Base-by-base conservation (phyloP, 2,329 filamentous ascomycete genomes). In the Monilinia vaccinii-corymbosi region DNA sequence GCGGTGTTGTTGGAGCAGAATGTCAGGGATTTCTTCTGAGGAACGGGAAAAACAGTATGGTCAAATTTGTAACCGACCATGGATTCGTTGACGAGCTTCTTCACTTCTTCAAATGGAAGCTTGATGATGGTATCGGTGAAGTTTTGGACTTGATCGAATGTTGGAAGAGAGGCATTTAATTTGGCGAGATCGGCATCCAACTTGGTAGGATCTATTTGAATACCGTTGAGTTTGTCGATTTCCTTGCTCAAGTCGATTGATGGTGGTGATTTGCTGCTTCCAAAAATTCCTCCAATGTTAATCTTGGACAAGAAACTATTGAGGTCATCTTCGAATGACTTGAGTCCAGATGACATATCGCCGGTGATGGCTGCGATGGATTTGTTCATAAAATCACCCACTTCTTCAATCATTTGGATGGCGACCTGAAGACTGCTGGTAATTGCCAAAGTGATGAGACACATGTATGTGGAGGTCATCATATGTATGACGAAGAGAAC, bases 401-500 rank as follows among this genome's bases (percentile, higher is more conserved):
- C 81, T 55, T 84, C 79, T 69, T 86, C 78, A 52, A 85, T 78
- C 64, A 87, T 76, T 56, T 79, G 76, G 56, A 88, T 75, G 18
- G 83, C 89, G 48, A 86, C 85, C 56, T 90, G 84, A 56, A 97
- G 77, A 68, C 85, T 89, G 63, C 91, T 91, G 64, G 88, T 83
- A 60, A 97, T 81, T 51, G 91, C 85, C 64, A 96, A 83, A 34
- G 89, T 89, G 71, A 95, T 89, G 56, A 99, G 81, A 71, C 94
- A 99, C 65, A 91, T 81, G 71, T 96, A 97, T 18, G 91, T 97
- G 55, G 86, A 87, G 48, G 90, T 92, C 75, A 96, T 81, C 75
- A 97, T 87, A 73, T 95, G 90, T 76, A 99, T 91, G 71, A 91
- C 83, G 75, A 97, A 99, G 65, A 97, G 79, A 64, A 97, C 86